Evolutionary conservation across 2,329 filamentous ascomycete species (phyloP), one percentile per base, ranked within the genome.

Genomic region (Plectosphaerella sp.): DNA sequence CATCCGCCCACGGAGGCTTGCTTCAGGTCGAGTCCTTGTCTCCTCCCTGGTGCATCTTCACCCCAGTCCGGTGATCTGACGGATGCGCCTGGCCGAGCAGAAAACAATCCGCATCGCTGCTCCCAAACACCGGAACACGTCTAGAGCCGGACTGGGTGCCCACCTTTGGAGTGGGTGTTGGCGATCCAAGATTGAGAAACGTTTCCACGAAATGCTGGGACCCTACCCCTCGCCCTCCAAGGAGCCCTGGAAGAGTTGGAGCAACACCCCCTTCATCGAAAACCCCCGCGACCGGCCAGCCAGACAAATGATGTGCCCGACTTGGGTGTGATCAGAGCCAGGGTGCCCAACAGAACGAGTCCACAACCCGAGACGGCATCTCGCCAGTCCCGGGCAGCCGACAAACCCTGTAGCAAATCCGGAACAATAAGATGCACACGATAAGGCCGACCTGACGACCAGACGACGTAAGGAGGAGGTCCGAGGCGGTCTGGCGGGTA

Each of bases 331-430:
- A 33, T 33, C 28, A 33, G 28, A 33, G 28, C 28, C 28, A 33
- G 28, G 28, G 28, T 22, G 28, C 28, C 28, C 28, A 33, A 33
- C 28, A 10, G 28, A 7, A 33, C 28, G 28, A 33, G 28, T 67
- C 39, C 62, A 69, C 25, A 12, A 20, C 18, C 41, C 41, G 16
- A 43, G n/a, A 43, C 41, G 16, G 41, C 41, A 43, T 43, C 41
- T 43, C 11, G 41, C 41, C 15, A 43, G 41, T 20, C 35, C 47
- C 22, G 35, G 39, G 24, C 20, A 45, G 48, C 48, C 48, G 48
- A 43, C 15, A 15, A 53, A 52, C 55, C 54, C 56, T 58, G 56
- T 39, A 52, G 56, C n/a, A 54, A 54, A 56, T 56, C 56, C 56
- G 56, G 56, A 54, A 56, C 52, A 56, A 4, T 43, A 12, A 43